A percentile compares a stretch with the other conserved stretches of the same genome.
These are phyloP conservation scores for Torulaspora pretoriensis DNA, from an alignment of 1,139 yeast species.

Conservation along the genomic window DNA sequence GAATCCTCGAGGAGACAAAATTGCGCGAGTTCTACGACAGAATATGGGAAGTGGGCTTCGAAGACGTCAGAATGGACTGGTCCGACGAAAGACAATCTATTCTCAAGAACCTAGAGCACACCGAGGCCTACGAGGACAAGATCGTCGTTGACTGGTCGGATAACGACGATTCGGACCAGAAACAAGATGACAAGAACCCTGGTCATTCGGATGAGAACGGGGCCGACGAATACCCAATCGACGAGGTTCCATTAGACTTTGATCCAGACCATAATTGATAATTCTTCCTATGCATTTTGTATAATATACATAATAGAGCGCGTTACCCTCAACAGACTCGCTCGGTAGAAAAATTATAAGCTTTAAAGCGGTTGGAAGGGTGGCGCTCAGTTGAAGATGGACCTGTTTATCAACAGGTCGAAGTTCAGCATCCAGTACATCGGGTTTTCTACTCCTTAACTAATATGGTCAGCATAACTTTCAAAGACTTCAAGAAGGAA, in stretches of 20 bases:
- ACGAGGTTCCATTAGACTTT: slow-evolving; percentile 16
- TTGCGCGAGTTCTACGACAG: slow-evolving; percentile 65
- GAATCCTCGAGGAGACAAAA: slow-evolving; percentile 63
- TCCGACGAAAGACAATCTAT: slow-evolving; percentile 57
- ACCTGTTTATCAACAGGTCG: background rate
- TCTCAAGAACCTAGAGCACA: slow-evolving; percentile 67
- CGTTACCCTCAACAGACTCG: background rate
- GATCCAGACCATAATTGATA: slow-evolving; percentile 14
- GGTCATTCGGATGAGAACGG: slow-evolving; percentile 1
- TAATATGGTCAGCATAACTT: slow-evolving; percentile 64
- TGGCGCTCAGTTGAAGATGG: slow-evolving; percentile 1
- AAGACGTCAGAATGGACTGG: slow-evolving; percentile 70
- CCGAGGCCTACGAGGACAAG: slow-evolving; percentile 30
- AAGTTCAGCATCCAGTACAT: background rate
- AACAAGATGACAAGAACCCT: slow-evolving; percentile 5
- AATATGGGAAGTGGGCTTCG: slow-evolving; percentile 73
- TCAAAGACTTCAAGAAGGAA: slow-evolving; percentile 91
- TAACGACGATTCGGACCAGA: slow-evolving; percentile 19
- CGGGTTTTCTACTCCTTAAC: background rate
- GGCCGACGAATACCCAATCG: slow-evolving; percentile 2
- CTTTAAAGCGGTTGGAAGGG: background rate
- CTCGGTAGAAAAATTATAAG: background rate
- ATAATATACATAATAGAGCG: background rate
- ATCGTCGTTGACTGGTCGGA: slow-evolving; percentile 65
- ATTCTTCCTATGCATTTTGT: slow-evolving; percentile 1